These are phyloP conservation scores for Pseudonitzschia pungens DNA, from an alignment of 108 stramenopile genomes.

Conservation along the genomic window DNA sequence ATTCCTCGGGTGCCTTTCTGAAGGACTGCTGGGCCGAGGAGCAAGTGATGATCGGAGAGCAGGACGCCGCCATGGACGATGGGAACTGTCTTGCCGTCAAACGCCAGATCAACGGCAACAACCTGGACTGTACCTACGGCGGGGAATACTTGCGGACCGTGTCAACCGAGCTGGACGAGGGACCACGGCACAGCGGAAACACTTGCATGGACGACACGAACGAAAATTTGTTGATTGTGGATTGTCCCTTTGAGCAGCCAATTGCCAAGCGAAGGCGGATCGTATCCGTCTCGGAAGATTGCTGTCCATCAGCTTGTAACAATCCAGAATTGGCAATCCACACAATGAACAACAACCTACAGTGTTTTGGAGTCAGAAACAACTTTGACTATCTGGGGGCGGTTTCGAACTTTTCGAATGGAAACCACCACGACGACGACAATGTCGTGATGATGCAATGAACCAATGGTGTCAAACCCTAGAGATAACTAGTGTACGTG, in stretches of 20 bases:
- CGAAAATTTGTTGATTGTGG: constrained; percentile 12
- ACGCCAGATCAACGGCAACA: not conserved
- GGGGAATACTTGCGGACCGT: not conserved
- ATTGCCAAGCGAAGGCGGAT: constrained; percentile 29
- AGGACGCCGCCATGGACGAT: not conserved
- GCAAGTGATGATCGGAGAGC: constrained; percentile 3
- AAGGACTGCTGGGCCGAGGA: constrained; percentile 36
- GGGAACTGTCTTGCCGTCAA: not conserved
- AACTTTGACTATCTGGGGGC: too few species aligned
- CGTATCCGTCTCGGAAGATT: not conserved
- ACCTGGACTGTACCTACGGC: too few species aligned
- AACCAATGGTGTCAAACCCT: not conserved
- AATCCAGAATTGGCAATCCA: too few species aligned
- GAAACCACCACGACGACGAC: not conserved
- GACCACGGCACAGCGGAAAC: not conserved
- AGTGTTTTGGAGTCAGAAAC: too few species aligned
- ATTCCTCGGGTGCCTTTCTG: constrained; percentile 29
- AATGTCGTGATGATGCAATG: constrained; percentile 1
- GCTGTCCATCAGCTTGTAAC: too few species aligned
- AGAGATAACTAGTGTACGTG: too few species aligned
- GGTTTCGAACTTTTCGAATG: too few species aligned
- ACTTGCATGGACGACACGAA: not conserved
- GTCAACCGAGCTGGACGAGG: not conserved
- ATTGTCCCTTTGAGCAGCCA: constrained; percentile 35
- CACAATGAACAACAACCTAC: too few species aligned